These are phyloP conservation scores for Botrytis fabae DNA, from an alignment of 2,329 filamentous ascomycete genomes.

Conservation along the genomic window DNA sequence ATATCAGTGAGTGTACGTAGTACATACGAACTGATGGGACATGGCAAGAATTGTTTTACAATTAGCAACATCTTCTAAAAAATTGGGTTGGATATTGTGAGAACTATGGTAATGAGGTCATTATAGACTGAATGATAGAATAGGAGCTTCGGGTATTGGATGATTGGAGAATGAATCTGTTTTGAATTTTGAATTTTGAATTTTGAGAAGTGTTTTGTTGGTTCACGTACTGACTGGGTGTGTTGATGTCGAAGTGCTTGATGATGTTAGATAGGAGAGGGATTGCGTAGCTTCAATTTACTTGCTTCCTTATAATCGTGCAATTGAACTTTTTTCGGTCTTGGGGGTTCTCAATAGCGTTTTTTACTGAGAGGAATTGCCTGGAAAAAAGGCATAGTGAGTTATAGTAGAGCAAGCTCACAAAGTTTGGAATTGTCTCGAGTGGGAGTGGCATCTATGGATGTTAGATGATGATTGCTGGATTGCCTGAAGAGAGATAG, in stretches of 20 bases:
- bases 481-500: background rate
- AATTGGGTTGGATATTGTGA: no score
- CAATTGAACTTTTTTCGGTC: background rate
- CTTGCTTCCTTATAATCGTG: background rate
- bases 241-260: background rate
- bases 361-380: fast-evolving
- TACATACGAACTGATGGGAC: background rate
- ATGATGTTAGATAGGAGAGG: background rate
- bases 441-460: background rate
- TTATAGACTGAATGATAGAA: background rate
- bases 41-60: background rate
- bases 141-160: background rate
- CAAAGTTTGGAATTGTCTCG: background rate
- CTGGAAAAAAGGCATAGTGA: background rate
- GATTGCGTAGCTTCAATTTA: background rate
- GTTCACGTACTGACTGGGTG: background rate
- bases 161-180: background rate
- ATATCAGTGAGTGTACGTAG: no score
- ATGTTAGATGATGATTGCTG: background rate
- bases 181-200: fast-evolving
- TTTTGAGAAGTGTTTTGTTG: background rate
- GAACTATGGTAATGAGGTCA: no score
- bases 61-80: background rate
- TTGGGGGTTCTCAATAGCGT: fast-evolving
- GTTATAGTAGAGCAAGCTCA: background rate